These are phyloP conservation scores for Entamoeba moshkovskii DNA, from an alignment of 208 protist genomes.

Conservation along the genomic window DNA sequence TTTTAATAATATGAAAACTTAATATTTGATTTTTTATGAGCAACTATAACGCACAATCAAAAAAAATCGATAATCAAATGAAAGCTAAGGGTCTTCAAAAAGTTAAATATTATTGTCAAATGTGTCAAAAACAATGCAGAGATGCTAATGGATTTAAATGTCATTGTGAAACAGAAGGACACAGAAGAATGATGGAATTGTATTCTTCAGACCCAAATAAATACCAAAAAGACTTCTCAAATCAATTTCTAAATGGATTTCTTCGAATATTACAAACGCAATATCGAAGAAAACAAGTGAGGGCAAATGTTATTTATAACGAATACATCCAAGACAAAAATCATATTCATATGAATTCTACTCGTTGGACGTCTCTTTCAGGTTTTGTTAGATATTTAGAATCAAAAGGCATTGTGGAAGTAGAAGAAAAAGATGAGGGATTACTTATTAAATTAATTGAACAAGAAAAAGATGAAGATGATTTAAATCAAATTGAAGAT, in stretches of 20 bases:
- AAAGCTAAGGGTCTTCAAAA: conserved; percentile 58
- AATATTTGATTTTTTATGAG: no score
- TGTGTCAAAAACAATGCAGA: conserved; percentile 60
- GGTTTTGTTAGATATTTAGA: conserved; percentile 61
- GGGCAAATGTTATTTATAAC: conserved; percentile 48
- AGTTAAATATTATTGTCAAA: conserved; percentile 67
- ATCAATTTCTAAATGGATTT: conserved; percentile 54
- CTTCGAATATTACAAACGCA: conserved; percentile 38
- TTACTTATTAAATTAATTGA: not conserved
- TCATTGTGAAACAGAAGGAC: conserved; percentile 53
- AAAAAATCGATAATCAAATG: no score
- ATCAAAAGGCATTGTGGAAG: conserved; percentile 21
- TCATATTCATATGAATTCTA: conserved; percentile 62
- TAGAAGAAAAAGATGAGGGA: not conserved
- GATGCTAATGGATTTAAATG: conserved; percentile 52
- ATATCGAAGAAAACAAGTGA: not conserved
- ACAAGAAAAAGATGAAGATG: not conserved
- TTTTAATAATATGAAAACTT: no score
- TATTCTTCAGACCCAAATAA: conserved; percentile 43
- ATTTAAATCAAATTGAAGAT: not conserved
- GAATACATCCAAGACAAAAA: conserved; percentile 57
- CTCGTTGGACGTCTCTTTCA: conserved; percentile 45
- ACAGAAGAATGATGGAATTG: conserved; percentile 58
- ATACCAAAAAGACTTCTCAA: conserved; percentile 51
- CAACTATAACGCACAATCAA: no score